phyloP scores from a whole-genome alignment of 2,329 filamentous ascomycete species.

The Aspergillus sp. region DNA sequence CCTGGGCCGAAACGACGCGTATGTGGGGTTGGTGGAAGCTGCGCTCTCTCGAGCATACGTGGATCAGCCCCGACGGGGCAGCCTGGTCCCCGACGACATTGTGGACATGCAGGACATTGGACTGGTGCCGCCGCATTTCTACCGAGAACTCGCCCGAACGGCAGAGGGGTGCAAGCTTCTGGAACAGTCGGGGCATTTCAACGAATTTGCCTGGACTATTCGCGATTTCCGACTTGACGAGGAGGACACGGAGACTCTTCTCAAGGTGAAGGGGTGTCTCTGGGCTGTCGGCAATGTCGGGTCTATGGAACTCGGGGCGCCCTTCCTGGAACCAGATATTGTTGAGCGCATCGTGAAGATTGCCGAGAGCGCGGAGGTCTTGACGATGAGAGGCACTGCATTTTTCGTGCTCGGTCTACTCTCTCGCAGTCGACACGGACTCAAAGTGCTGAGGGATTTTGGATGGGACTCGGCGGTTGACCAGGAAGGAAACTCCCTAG shows the following conservation, averaged over 20 bases:
- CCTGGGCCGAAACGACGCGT: constrained; percentile 91
- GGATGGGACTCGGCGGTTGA: constrained; percentile 94
- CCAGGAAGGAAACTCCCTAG: constrained; percentile 75
- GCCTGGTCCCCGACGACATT: constrained; percentile 53
- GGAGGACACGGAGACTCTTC: constrained; percentile 78
- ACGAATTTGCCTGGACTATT: constrained; percentile 87
- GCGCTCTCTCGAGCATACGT: constrained; percentile 80
- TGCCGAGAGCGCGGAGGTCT: constrained; percentile 80
- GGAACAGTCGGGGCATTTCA: constrained; percentile 91
- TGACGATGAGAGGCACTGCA: constrained; percentile 90
- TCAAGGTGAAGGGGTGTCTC: constrained; percentile 93
- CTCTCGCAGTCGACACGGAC: constrained; percentile 83
- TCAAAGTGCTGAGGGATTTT: constrained; percentile 83
- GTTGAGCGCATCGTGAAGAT: constrained; percentile 84
- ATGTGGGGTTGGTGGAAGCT: constrained; percentile 92
- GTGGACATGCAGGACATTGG: constrained; percentile 57
- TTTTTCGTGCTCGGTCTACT: constrained; percentile 95
- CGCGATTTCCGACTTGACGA: constrained; percentile 81
- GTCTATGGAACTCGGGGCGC: constrained; percentile 94
- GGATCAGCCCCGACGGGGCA: constrained; percentile 50
- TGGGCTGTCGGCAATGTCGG: constrained; percentile 99
- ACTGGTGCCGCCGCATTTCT: constrained; percentile 92
- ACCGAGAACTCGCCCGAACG: constrained; percentile 89
- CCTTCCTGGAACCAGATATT: constrained; percentile 86
- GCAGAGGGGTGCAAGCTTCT: constrained; percentile 87